Percentiles rank a stretch among this genome's conserved stretches.
phyloP scores from a whole-genome alignment of 148 eudicot species.

The Rhododendron molle region DNA sequence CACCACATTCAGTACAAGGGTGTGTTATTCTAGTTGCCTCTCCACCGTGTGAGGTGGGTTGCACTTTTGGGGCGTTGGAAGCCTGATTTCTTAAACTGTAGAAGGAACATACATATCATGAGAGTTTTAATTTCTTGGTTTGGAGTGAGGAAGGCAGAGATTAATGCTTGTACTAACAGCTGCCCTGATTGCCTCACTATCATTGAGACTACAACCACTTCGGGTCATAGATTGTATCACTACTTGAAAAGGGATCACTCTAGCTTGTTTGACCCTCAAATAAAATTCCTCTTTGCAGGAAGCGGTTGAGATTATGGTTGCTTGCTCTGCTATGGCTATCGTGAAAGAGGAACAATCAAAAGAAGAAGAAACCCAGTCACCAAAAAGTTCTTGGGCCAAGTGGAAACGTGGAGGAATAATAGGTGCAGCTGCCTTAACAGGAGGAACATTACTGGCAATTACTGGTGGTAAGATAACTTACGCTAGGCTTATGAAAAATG shows the following conservation, averaged over 20 bases:
- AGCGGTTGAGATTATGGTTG: constrained; percentile 84
- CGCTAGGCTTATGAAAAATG: background rate
- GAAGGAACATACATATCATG: background rate
- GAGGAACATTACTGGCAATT: constrained; percentile 91
- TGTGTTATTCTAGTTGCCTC: background rate
- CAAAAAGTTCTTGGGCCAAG: constrained; percentile 62
- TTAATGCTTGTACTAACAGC: background rate
- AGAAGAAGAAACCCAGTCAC: constrained; percentile 38
- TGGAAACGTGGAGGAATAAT: constrained; percentile 97
- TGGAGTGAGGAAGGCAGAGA: background rate
- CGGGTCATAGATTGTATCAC: background rate
- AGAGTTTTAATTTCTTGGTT: background rate
- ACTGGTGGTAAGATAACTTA: constrained; percentile 67
- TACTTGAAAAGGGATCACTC: background rate
- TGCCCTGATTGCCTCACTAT: background rate
- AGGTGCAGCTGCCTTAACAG: constrained; percentile 95
- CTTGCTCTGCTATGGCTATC: constrained; percentile 95
- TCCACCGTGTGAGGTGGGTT: background rate
- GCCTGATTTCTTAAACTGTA: background rate
- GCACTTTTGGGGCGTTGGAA: background rate
- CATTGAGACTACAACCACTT: background rate
- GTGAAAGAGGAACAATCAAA: constrained; percentile 58
- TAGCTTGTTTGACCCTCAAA: background rate
- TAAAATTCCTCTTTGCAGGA: constrained; percentile 44
- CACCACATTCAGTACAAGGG: background rate